Evolutionary conservation across 169 alveolate species (phyloP).

Genomic region (Cryptosporidium xiaoi): DNA sequence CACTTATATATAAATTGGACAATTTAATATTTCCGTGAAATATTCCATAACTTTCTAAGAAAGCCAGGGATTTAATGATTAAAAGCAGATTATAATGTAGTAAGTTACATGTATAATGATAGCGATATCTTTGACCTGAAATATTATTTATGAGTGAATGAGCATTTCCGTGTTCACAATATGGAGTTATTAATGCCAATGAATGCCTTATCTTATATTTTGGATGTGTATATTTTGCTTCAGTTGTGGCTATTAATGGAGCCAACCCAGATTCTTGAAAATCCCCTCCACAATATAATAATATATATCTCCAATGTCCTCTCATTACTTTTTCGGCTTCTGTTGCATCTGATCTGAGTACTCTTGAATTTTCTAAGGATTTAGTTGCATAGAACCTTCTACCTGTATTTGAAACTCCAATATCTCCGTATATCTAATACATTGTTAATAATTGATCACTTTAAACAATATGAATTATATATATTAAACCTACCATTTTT

Average conservation of each 20-base stretch:
- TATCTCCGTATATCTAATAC: conserved; percentile 21
- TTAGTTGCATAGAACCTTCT: conserved; percentile 45
- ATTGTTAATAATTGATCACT: neutral
- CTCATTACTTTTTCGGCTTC: conserved; percentile 69
- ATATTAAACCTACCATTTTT: conserved; percentile 41
- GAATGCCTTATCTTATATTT: conserved; percentile 57
- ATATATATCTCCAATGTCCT: conserved; percentile 68
- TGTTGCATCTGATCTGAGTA: conserved; percentile 59
- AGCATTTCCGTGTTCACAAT: conserved; percentile 66
- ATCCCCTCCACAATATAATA: conserved; percentile 68
- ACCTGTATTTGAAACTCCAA: conserved; percentile 41
- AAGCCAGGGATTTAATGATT: conserved; percentile 57
- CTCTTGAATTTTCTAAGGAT: conserved; percentile 60
- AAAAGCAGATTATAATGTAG: conserved; percentile 56
- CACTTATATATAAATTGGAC: conserved; percentile 46
- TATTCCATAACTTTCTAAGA: conserved; percentile 40
- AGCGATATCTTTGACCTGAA: conserved; percentile 56
- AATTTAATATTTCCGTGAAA: conserved; percentile 63
- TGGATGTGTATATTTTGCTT: conserved; percentile 31
- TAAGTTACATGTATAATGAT: conserved; percentile 36
- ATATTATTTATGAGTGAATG: conserved; percentile 16
- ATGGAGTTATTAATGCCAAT: conserved; percentile 57
- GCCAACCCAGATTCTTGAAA: conserved; percentile 72
- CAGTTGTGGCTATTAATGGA: conserved; percentile 59
- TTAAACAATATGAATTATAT: neutral